Conservation (phyloP, 1,139 yeast species). For the Nakaseomyces kungkrabaensis region DNA sequence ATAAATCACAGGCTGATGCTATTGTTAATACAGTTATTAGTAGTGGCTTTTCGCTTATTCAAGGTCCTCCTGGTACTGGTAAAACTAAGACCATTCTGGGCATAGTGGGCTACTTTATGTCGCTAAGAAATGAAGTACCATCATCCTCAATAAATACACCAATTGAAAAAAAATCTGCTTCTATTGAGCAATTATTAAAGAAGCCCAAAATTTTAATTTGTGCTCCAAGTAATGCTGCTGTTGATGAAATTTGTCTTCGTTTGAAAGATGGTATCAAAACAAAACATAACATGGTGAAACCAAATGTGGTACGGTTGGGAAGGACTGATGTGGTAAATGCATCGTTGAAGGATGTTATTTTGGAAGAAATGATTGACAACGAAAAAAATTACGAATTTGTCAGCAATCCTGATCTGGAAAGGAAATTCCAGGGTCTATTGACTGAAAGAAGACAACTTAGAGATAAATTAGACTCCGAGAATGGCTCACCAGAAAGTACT, state of each 20-base stretch:
- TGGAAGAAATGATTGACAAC: conserved; percentile 78
- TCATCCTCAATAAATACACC: conserved; percentile 20
- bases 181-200: conserved; percentile 22
- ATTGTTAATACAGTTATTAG: conserved; percentile 60
- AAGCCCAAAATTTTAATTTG: conserved; percentile 65
- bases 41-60: conserved; percentile 80
- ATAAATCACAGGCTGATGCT: conserved; percentile 84
- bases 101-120: conserved; percentile 68
- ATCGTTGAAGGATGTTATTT: conserved; percentile 70
- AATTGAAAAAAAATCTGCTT: conserved; percentile 9
- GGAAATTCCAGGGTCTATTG: conserved; percentile 22
- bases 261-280: conserved; percentile 62
- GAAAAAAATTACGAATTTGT: conserved; percentile 34
- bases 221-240: conserved; percentile 99
- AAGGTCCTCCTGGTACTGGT: conserved; percentile 99
- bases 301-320: conserved; percentile 82
- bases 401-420: conserved; percentile 27
- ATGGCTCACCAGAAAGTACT: conserved; percentile 22
- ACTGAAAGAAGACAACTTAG: conserved; percentile 21
- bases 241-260: conserved; percentile 89
- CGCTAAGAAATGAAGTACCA: conserved; percentile 29
- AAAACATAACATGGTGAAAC: conserved; percentile 40
- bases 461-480: conserved; percentile 22
- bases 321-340: conserved; percentile 80
- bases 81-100: conserved; percentile 95